Percentiles rank a stretch among this genome's conserved stretches.
These are phyloP conservation scores for Aurantiochytrium sp. DNA, from an alignment of 108 stramenopile genomes.

Conservation along the genomic window DNA sequence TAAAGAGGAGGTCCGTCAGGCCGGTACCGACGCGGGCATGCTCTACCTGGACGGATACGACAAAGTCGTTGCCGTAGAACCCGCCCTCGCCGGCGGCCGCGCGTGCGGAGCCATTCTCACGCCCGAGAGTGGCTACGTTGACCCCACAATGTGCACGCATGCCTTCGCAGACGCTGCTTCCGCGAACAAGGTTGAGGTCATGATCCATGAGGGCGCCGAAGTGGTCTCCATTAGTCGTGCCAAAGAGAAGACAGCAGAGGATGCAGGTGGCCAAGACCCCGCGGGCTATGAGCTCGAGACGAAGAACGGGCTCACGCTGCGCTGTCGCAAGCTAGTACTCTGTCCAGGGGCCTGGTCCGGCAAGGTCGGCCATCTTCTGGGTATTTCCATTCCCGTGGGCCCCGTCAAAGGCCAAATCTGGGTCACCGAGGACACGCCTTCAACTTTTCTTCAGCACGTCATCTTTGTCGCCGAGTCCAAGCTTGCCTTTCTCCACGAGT, in stretches of 20 bases:
- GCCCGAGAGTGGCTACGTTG: neutral
- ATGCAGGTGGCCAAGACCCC: no score
- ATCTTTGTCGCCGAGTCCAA: neutral
- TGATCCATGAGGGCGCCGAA: neutral
- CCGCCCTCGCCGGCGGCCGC: neutral
- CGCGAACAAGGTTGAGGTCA: neutral
- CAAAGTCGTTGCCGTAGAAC: neutral
- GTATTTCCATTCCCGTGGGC: neutral
- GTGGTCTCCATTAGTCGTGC: neutral
- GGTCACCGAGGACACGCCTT: neutral
- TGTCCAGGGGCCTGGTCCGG: neutral
- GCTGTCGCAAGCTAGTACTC: neutral
- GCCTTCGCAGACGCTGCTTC: conserved; percentile 4
- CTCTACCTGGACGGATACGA: neutral
- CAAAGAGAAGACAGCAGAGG: no score
- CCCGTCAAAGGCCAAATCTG: conserved; percentile 18
- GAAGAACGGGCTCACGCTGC: neutral
- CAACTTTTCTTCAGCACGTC: neutral
- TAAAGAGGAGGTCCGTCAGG: neutral
- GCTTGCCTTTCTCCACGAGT: neutral
- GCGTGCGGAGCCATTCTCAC: neutral
- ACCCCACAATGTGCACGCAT: neutral
- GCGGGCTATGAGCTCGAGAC: neutral
- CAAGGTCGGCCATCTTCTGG: neutral
- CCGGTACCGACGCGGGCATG: neutral